Conservation (phyloP, 495 filamentous ascomycete genomes). For the Daldinia grandis region DNA sequence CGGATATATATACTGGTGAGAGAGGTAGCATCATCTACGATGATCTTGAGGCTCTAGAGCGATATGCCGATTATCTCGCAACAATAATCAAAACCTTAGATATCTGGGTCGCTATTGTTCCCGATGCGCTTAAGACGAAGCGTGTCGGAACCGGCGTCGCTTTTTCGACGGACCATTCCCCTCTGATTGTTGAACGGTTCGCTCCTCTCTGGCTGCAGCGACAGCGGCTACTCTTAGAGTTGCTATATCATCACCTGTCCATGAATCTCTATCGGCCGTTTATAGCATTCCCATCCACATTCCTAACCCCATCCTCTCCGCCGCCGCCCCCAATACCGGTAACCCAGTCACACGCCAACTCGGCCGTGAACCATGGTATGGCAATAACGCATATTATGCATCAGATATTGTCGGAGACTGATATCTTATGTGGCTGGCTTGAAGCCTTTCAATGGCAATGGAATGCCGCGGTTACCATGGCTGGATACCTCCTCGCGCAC, state of each 20-base stretch:
- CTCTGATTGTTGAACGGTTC: neutral
- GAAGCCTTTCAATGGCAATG: neutral
- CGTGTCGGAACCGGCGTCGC: neutral
- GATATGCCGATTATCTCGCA: neutral
- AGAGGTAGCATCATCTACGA: neutral
- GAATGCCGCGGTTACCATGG: neutral
- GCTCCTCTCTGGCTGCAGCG: neutral
- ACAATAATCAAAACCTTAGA: neutral
- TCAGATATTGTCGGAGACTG: neutral
- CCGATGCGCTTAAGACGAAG: neutral
- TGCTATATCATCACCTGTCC: neutral
- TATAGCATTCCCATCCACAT: neutral
- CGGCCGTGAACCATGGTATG: conserved; percentile 3
- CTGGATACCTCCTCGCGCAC: neutral
- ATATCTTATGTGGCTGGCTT: neutral
- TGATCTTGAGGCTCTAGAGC: neutral
- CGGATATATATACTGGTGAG: neutral
- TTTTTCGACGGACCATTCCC: neutral
- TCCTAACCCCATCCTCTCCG: neutral
- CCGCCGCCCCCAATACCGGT: neutral
- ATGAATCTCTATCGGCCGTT: conserved; percentile 3
- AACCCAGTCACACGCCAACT: neutral
- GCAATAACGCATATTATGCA: neutral
- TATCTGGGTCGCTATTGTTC: neutral
- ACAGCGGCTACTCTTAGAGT: neutral